Evolutionary conservation across 768 basidiomycete species (phyloP).

Genomic region (Boletus bicolor): DNA sequence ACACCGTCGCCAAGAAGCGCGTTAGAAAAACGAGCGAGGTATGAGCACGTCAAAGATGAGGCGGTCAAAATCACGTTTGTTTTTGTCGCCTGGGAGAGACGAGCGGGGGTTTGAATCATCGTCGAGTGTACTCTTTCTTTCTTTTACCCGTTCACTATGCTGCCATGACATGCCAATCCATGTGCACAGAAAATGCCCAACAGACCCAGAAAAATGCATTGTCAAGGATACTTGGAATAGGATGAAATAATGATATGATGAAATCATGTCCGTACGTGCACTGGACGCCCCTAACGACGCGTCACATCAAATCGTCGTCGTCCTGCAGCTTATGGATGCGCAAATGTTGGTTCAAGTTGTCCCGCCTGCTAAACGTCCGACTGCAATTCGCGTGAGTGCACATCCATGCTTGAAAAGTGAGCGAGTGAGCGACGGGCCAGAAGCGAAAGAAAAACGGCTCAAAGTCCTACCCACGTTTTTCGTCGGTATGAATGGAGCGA

Average conservation of each 20-base stretch:
- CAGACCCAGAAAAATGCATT: neutral
- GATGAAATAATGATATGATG: conserved; percentile 17
- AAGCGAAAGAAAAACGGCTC: neutral
- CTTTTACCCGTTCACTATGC: conserved; percentile 14
- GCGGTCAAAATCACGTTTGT: neutral
- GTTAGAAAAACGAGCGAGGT: conserved; percentile 53
- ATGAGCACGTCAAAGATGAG: conserved; percentile 26
- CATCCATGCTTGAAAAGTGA: conserved; percentile 25
- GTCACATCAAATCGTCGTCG: conserved; percentile 11
- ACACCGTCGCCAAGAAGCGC: conserved; percentile 87
- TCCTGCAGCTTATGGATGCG: conserved; percentile 47
- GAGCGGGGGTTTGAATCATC: neutral
- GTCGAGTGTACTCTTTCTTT: conserved; percentile 17
- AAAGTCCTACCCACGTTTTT: conserved; percentile 63
- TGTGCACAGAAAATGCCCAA: neutral
- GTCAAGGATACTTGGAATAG: conserved; percentile 16
- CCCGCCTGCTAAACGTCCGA: conserved; percentile 69
- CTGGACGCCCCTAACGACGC: neutral
- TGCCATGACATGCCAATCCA: conserved; percentile 2
- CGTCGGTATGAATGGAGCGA: conserved; percentile 75
- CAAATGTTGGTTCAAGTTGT: conserved; percentile 76
- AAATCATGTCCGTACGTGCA: neutral
- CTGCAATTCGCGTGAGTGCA: conserved; percentile 61
- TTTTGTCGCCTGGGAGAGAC: neutral
- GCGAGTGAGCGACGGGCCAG: neutral